A percentile compares a stretch with the other conserved stretches of the same genome.
These are phyloP conservation scores for Penicillium samsonianum DNA, from an alignment of 495 filamentous ascomycete species.

Conservation along the genomic window DNA sequence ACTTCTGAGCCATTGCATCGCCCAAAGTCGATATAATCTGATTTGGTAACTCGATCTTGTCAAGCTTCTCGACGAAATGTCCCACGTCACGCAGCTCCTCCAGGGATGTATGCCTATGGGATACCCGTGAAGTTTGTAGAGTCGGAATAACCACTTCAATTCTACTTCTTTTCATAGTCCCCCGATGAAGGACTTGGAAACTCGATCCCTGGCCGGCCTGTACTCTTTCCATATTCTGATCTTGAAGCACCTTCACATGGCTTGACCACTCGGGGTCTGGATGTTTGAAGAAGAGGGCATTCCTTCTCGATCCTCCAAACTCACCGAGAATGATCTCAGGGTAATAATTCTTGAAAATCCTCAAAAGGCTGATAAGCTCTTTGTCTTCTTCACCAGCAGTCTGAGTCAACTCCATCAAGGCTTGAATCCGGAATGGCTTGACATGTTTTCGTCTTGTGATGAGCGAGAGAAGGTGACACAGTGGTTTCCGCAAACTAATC, in stretches of 20 bases:
- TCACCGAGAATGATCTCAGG: constrained; percentile 83
- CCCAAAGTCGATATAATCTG: constrained; percentile 76
- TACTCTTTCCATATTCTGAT: constrained; percentile 47
- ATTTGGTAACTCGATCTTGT: constrained; percentile 77
- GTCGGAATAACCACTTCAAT: constrained; percentile 60
- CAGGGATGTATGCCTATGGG: constrained; percentile 51
- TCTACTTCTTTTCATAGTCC: constrained; percentile 45
- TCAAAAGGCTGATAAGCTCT: constrained; percentile 72
- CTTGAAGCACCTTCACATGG: constrained; percentile 66
- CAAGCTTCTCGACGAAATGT: constrained; percentile 72
- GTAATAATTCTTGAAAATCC: constrained; percentile 85
- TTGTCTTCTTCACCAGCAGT: constrained; percentile 61
- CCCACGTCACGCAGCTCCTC: constrained; percentile 77
- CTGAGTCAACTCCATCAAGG: constrained; percentile 62
- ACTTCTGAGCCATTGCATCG: constrained; percentile 77
- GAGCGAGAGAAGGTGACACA: constrained; percentile 82
- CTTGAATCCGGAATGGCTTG: constrained; percentile 79
- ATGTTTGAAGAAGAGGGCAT: constrained; percentile 57
- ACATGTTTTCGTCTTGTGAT: constrained; percentile 88
- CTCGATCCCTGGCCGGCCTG: constrained; percentile 30
- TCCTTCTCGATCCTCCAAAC: constrained; percentile 41
- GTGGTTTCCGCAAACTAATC: constrained; percentile 52
- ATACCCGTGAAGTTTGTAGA: constrained; percentile 72
- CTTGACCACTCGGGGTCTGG: constrained; percentile 77
- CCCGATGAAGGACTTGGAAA: constrained; percentile 50